phyloP scores from a whole-genome alignment of 208 protist genomes.

The Trypanosoma grayi region DNA sequence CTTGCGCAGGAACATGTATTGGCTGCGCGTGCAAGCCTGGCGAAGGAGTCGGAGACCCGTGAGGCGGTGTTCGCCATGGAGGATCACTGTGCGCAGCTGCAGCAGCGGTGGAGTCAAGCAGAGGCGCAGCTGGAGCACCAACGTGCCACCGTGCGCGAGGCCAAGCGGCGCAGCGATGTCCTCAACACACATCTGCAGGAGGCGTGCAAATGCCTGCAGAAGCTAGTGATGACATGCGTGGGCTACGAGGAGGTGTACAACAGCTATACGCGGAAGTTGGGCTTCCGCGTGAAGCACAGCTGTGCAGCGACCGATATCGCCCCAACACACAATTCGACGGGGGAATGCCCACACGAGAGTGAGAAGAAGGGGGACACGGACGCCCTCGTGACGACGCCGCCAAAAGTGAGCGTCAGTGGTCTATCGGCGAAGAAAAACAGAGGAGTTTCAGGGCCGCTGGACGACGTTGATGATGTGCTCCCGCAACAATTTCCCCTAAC shows the following conservation, averaged over 20 bases:
- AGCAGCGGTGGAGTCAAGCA: constrained; percentile 7
- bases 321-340: neutral
- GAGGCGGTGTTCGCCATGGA: constrained; percentile 6
- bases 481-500: neutral
- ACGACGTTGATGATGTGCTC: neutral
- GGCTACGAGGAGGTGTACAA: constrained; percentile 23
- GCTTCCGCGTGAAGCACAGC: constrained; percentile 10
- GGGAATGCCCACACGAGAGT: neutral
- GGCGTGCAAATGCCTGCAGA: constrained; percentile 16
- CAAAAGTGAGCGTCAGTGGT: neutral
- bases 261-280: constrained; percentile 1
- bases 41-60: neutral
- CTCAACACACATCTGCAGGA: constrained; percentile 15
- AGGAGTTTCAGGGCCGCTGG: neutral
- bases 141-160: constrained; percentile 4
- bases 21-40: neutral
- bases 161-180: neutral
- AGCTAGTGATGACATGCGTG: constrained; percentile 18
- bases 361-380: neutral
- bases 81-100: constrained; percentile 15
- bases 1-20: constrained; percentile 5
- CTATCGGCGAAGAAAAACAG: neutral
- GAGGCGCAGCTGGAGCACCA: constrained; percentile 19
- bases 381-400: constrained; percentile 3
- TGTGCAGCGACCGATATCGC: neutral